A percentile compares a stretch with the other conserved stretches of the same genome.
These are phyloP conservation scores for Hordeum pubiflorum DNA, from an alignment of 202 grass and related monocot genomes.

Conservation along the genomic window DNA sequence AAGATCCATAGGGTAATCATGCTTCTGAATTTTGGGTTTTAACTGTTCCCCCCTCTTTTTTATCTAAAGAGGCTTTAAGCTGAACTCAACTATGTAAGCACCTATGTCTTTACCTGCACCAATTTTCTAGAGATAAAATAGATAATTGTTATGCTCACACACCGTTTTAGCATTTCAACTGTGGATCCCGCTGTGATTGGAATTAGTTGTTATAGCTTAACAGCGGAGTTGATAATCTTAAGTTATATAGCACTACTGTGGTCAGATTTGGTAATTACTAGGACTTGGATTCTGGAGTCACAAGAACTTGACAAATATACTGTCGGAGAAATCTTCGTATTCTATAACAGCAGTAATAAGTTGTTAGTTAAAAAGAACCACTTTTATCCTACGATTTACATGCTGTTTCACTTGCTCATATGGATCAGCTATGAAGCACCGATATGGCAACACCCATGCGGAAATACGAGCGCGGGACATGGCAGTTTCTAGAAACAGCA, in stretches of 20 bases:
- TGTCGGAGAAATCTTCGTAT: neutral
- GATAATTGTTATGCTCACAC: neutral
- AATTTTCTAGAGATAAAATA: neutral
- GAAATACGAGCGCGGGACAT: too few relatives aligned
- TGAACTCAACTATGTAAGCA: neutral
- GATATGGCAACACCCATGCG: too few relatives aligned
- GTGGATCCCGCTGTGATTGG: neutral
- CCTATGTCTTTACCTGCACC: neutral
- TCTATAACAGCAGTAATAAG: neutral
- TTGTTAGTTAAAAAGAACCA: neutral
- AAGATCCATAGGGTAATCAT: constrained; percentile 42
- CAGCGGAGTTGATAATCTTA: neutral
- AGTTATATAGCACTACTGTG: neutral
- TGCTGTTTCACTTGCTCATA: neutral
- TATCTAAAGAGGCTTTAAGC: neutral
- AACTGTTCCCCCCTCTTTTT: neutral
- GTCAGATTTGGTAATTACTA: neutral
- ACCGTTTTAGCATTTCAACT: neutral
- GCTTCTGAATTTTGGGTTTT: neutral
- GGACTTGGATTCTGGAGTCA: neutral
- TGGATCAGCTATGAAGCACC: neutral
- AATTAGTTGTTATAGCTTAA: neutral
- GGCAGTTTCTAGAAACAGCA: too few relatives aligned
- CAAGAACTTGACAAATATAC: neutral
- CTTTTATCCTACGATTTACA: neutral